Evolutionary conservation across 768 basidiomycete species (phyloP).

Genomic region (Xerocomellus intermedius): DNA sequence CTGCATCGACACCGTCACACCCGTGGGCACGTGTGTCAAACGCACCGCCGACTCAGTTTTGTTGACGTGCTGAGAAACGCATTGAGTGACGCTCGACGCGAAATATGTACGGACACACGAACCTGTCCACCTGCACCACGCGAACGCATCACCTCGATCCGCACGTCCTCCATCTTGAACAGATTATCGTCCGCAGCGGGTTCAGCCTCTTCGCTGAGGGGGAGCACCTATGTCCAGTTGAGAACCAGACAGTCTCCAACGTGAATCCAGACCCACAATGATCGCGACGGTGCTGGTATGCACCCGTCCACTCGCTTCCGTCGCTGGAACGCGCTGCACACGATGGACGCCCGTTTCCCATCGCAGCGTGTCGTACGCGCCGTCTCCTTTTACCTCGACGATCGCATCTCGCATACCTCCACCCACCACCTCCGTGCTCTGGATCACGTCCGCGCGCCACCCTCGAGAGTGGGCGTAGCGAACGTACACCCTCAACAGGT

Average conservation of each 20-base stretch:
- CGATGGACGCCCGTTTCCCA: slow-evolving; percentile 97
- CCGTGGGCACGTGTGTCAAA: slow-evolving; percentile 87
- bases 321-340: slow-evolving; percentile 91
- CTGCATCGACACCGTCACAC: slow-evolving; percentile 96
- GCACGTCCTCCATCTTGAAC: slow-evolving; percentile 83
- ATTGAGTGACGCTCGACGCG: background rate
- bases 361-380: slow-evolving; percentile 73
- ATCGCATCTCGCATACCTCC: slow-evolving; percentile 80
- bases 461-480: slow-evolving; percentile 51
- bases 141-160: slow-evolving; percentile 91
- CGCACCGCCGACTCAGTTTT: slow-evolving; percentile 98
- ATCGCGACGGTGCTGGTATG: slow-evolving; percentile 92
- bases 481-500: slow-evolving; percentile 80
- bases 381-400: slow-evolving; percentile 73
- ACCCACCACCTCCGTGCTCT: slow-evolving; percentile 53
- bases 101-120: slow-evolving; percentile 8
- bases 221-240: slow-evolving; percentile 62
- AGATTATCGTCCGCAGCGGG: slow-evolving; percentile 54
- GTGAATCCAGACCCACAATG: slow-evolving; percentile 52
- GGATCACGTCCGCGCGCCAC: slow-evolving; percentile 64
- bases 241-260: background rate
- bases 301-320: slow-evolving; percentile 81
- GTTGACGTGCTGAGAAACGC: slow-evolving; percentile 83
- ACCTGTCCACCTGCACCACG: slow-evolving; percentile 98
- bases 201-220: slow-evolving; percentile 68